phyloP scores from a whole-genome alignment of 2,329 filamentous ascomycete species.

The Cordyceps cateniannulata region DNA sequence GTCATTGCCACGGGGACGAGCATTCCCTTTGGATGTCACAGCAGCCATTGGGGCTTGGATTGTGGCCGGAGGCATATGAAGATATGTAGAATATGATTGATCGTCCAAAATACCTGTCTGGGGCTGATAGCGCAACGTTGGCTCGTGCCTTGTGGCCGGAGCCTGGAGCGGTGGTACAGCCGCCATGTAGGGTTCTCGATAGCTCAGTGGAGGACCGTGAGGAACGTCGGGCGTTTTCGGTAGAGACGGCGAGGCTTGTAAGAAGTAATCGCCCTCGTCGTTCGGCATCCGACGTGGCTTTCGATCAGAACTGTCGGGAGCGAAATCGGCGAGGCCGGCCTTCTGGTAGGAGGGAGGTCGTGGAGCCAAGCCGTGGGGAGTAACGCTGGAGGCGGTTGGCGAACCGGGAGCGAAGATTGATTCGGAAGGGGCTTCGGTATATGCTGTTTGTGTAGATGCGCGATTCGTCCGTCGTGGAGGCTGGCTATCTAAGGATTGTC shows the following conservation, averaged over 20 bases:
- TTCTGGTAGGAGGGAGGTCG: slow-evolving; percentile 53
- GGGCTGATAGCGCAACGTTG: slow-evolving; percentile 2
- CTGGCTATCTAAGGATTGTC: slow-evolving; percentile 29
- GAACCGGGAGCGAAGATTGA: slow-evolving; percentile 55
- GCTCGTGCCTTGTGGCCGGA: slow-evolving; percentile 14
- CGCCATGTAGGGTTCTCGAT: slow-evolving; percentile 39
- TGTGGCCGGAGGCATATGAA: background rate
- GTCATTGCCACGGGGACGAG: background rate
- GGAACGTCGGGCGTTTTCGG: slow-evolving; percentile 56
- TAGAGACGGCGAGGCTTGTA: slow-evolving; percentile 30
- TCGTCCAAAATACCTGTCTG: slow-evolving; percentile 6
- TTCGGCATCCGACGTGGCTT: slow-evolving; percentile 33
- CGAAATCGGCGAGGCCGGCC: slow-evolving; percentile 34
- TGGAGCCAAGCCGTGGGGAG: slow-evolving; percentile 47
- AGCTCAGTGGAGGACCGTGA: slow-evolving; percentile 51
- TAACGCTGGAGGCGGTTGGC: slow-evolving; percentile 45
- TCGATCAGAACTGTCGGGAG: slow-evolving; percentile 20
- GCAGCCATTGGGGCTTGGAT: background rate
- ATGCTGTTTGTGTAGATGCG: slow-evolving; percentile 48
- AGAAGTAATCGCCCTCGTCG: slow-evolving; percentile 34
- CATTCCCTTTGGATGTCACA: background rate
- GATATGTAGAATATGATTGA: background rate
- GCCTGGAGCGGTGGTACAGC: background rate
- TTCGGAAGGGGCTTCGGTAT: slow-evolving; percentile 49
- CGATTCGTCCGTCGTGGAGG: slow-evolving; percentile 42